phyloP scores from a whole-genome alignment of 805 yeast species.

The Ogataea zsoltii region DNA sequence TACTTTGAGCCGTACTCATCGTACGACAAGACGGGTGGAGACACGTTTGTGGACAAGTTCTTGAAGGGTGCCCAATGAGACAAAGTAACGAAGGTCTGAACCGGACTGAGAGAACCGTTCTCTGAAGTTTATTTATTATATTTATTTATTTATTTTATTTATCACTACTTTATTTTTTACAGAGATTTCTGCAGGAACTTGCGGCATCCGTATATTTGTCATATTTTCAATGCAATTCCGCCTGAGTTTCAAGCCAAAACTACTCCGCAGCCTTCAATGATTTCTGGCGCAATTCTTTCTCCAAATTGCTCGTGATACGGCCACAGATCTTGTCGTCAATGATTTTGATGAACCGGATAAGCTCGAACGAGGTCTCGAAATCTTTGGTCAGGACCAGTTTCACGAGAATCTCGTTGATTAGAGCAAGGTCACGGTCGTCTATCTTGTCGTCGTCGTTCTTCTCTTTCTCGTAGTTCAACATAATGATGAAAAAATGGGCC shows the following conservation, averaged over 20 bases:
- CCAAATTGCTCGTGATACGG: conserved; percentile 37
- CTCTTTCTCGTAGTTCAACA: conserved; percentile 49
- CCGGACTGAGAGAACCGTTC: too few species aligned
- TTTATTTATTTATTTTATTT: conserved; percentile 14
- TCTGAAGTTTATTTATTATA: conserved; percentile 33
- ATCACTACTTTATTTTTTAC: background rate
- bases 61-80: conserved; percentile 52
- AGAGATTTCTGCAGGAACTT: too few species aligned
- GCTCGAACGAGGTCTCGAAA: conserved; percentile 56
- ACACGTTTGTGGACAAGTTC: conserved; percentile 72
- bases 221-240: background rate
- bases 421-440: conserved; percentile 36
- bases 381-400: conserved; percentile 42
- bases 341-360: conserved; percentile 53
- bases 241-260: background rate
- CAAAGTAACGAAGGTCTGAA: too few species aligned
- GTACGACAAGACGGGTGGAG: conserved; percentile 54
- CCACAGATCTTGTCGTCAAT: conserved; percentile 40
- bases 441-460: conserved; percentile 27
- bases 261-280: background rate
- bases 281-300: conserved; percentile 10
- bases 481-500: conserved; percentile 53
- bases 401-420: conserved; percentile 44
- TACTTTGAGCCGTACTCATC: conserved; percentile 70
- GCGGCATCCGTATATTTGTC: too few species aligned